Evolutionary conservation across 2,329 filamentous ascomycete species (phyloP).

Genomic region (Thielaviopsis cerberus): DNA sequence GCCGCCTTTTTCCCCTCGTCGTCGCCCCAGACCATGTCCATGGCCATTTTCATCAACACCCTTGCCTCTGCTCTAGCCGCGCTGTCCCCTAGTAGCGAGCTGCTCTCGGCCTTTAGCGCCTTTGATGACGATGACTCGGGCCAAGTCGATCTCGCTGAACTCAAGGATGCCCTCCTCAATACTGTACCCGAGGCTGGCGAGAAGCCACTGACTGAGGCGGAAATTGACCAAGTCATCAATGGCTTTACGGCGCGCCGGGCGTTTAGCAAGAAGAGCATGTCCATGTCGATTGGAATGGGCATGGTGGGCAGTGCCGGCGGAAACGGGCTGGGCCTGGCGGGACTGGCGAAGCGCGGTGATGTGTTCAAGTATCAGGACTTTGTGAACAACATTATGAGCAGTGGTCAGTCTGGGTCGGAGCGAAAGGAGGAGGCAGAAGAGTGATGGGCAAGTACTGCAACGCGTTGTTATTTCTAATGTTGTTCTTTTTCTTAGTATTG

Average conservation of each 20-base stretch:
- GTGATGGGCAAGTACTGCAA: not conserved
- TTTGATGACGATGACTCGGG: conserved; percentile 94
- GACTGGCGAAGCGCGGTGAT: conserved; percentile 50
- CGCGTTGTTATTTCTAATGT: not conserved
- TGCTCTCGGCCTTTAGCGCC: conserved; percentile 77
- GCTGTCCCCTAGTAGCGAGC: conserved; percentile 59
- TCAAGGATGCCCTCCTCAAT: conserved; percentile 66
- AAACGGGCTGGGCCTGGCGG: conserved; percentile 7
- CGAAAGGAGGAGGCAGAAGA: conserved; percentile 9
- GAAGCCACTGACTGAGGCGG: conserved; percentile 43
- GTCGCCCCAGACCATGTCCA: conserved; percentile 52
- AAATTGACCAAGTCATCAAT: conserved; percentile 72
- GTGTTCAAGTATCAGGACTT: conserved; percentile 93
- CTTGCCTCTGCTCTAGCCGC: conserved; percentile 56
- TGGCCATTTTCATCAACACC: conserved; percentile 71
- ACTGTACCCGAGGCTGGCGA: conserved; percentile 62
- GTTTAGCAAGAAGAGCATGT: conserved; percentile 43
- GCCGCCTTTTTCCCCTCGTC: conserved; percentile 65
- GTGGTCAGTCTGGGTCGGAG: not conserved
- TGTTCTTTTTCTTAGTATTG: not conserved
- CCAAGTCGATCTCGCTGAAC: conserved; percentile 66
- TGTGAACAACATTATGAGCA: conserved; percentile 48
- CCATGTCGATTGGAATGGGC: not conserved
- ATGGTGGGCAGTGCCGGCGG: conserved; percentile 24
- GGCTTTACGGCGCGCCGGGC: conserved; percentile 72